Conservation (phyloP, 202 grass and related monocot genomes). For the Schoenoplectus triqueter region DNA sequence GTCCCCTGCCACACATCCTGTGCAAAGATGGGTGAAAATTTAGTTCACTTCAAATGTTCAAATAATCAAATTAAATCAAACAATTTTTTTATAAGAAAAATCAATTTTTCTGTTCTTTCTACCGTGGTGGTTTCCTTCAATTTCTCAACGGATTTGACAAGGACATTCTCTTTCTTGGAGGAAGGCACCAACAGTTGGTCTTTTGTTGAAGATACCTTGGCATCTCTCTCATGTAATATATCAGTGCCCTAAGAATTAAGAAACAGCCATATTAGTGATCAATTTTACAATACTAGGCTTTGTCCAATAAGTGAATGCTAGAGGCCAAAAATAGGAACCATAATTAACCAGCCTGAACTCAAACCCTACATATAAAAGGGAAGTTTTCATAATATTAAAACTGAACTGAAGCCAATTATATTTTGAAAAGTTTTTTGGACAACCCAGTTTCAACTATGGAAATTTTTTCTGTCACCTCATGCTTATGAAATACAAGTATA, state of each 20-base stretch:
- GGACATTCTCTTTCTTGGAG: constrained; percentile 73
- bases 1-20: constrained; percentile 95
- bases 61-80: not conserved
- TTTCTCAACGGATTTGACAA: constrained; percentile 92
- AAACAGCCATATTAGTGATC: constrained; percentile 4
- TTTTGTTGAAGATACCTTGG: constrained; percentile 29
- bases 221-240: constrained; percentile 46
- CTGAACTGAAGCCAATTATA: constrained; percentile 6
- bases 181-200: constrained; percentile 40
- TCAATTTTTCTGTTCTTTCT: constrained; percentile 2
- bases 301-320: not conserved
- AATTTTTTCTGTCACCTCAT: constrained; percentile 1
- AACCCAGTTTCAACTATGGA: not conserved
- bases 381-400: constrained; percentile 1
- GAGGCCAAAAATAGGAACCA: not conserved
- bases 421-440: not conserved
- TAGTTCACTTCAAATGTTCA: constrained; percentile 11
- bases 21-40: constrained; percentile 13
- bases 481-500: not conserved
- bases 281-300: constrained; percentile 13
- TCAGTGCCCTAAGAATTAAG: constrained; percentile 56
- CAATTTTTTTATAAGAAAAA: not conserved
- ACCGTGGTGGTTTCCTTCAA: constrained; percentile 92
- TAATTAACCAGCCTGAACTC: not conserved
- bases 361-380: not conserved